Evolutionary conservation across 1,139 yeast genomes (phyloP), one percentile per base, ranked within the genome.

Genomic region (Chernovozyma sophiae-reginae): DNA sequence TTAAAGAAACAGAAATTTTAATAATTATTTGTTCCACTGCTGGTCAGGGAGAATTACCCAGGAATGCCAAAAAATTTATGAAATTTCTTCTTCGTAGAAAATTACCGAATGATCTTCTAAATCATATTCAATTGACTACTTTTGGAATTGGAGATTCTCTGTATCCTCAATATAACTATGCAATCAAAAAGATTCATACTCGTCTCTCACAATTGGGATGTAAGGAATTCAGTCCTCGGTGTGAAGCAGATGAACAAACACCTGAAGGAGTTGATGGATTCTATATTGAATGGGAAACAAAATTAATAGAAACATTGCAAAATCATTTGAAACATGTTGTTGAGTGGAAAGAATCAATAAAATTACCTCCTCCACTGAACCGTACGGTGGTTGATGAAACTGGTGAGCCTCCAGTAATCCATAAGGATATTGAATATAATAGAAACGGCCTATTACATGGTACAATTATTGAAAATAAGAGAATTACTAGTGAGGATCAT

Each of bases 131-230:
- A 23, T 70, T 89, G 45, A 77, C 92, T 3, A 73, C 89, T 2
- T 81, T 92, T 54, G 99, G 98, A 0, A 63, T 94, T 2, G 99
- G 99, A n/a, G 97, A 92, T 55, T 82, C 96, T 0, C 83, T 95
- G 2, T 92, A 92, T 53, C 84, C 95, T 3, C 76, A 82, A 47
- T 90, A 78, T 62, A 92, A 92, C 58, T 81, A 81, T 71, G 96
- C 96, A 11, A 76, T 85, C 26, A 75, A 82, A 43, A 90, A 92
- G 54, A 57, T 94, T 14, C 96, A 90, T 52, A 72, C 80, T 10
- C 69, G 99, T 41, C 55, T 92, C 29, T 51, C 68, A 20, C 97
- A 90, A 58, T 64, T 94, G 16, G 98, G 98, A 0, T 96, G 94
- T 4, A 47, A 48, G 1, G 95, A 84, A 49, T 60, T 87, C 14